Conservation (phyloP, 345 rosid genomes). For the Pugionium dolabratum region DNA sequence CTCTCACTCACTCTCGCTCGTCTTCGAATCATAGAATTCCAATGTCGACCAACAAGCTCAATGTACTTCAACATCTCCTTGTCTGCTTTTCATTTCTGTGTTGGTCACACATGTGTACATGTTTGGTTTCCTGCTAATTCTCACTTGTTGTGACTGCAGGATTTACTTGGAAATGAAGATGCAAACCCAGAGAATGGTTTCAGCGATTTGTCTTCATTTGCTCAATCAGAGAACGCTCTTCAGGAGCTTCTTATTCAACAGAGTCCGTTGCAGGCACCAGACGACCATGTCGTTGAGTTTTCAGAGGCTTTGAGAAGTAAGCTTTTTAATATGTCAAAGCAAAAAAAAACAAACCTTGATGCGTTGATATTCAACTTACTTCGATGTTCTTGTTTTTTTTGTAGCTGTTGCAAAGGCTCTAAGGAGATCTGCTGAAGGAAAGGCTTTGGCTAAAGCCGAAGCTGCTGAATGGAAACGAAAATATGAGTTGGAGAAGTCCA, state of each 20-base stretch:
- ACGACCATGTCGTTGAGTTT: constrained; percentile 90
- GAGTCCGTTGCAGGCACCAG: constrained; percentile 71
- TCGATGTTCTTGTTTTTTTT: constrained; percentile 8
- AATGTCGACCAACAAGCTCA: constrained; percentile 62
- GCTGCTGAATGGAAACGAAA: constrained; percentile 98
- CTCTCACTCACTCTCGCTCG: constrained; percentile 17
- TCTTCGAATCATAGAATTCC: constrained; percentile 6
- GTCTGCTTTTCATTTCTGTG: too few relatives aligned
- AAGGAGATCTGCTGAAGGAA: constrained; percentile 94
- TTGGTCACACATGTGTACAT: constrained; percentile 43
- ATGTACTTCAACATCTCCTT: background rate
- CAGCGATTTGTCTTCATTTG: constrained; percentile 47
- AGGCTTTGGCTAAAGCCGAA: constrained; percentile 96
- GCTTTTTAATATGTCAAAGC: constrained; percentile 17
- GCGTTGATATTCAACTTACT: constrained; percentile 3
- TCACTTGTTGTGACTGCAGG: constrained; percentile 31
- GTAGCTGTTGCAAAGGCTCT: constrained; percentile 97
- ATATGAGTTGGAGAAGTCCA: constrained; percentile 78
- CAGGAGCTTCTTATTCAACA: constrained; percentile 72
- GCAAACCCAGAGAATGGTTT: constrained; percentile 54
- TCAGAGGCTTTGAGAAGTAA: constrained; percentile 96
- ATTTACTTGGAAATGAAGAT: constrained; percentile 55
- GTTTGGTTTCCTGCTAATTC: constrained; percentile 1
- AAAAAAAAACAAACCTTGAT: background rate
- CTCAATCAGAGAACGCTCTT: constrained; percentile 86